Base-by-base conservation (phyloP, 768 basidiomycete genomes). In the Panaeolus cyanescens region DNA sequence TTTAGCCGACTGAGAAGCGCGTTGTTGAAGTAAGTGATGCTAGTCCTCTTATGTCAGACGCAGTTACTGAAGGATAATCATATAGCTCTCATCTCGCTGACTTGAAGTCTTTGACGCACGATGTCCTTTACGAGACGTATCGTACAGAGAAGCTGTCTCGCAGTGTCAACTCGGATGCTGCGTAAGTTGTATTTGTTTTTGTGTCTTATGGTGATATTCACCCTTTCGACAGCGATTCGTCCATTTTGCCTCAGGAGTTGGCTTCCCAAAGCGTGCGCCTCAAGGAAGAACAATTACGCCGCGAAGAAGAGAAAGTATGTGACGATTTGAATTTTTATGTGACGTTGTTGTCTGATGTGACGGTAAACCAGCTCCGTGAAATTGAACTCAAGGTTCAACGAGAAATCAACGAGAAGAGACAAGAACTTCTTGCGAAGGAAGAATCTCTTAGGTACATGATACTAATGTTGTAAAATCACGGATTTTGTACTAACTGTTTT, bases 381-480 rank as follows among this genome's bases (percentile, higher is more conserved):
- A 92, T 98, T 75, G 97, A 99, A 75, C 85, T 98, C 75, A 96
- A 95, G 75, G 95, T 98, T 30, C 96, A 98, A 76, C 86, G 97
- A 54, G 97, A 99, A 81, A 94, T 99, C 76, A 93, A 92, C 72
- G 93, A 99, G 82, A 96, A 96, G 80, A 84, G 95, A 71, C 96
- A 99, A 74, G 96, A 99, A 72, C 79, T 99, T 63, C 78, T 97
- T 70, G 97, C 96, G 37, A 97, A 96, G 75, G 96, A 97, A 74
- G 96, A 97, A 75, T 92, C 92, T 42, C 90, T 94, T 69, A 86
- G 91, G 91, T 92, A 62, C 57, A 84, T 62, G 8, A 59, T 58
- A 58, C n/a, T 58, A 17, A 22, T 55, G 31, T 31, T 32, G 15
- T 25, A 5, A 37, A 15, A 22, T 34, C 61, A 10, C 61, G 42